Evolutionary conservation across 2,329 filamentous ascomycete genomes (phyloP).

Genomic region (Cercospora janseana): DNA sequence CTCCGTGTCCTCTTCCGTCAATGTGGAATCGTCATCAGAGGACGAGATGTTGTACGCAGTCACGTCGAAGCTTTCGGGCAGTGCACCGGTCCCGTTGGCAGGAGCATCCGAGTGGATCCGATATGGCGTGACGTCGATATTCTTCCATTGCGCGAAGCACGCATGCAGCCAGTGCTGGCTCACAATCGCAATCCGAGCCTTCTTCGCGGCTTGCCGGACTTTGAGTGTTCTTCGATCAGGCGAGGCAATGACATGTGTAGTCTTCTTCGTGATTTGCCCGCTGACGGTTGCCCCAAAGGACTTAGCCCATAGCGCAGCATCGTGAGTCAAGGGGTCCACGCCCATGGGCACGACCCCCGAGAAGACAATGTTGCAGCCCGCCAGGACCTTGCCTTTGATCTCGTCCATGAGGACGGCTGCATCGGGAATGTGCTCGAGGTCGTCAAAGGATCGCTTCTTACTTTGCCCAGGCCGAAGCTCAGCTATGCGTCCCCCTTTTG

Average conservation of each 20-base stretch:
- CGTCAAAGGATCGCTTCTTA: slow-evolving; percentile 49
- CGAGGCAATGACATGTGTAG: slow-evolving; percentile 71
- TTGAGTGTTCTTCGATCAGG: slow-evolving; percentile 78
- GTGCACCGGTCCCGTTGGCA: slow-evolving; percentile 45
- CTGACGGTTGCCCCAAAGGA: slow-evolving; percentile 76
- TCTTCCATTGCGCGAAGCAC: slow-evolving; percentile 79
- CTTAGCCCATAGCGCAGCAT: slow-evolving; percentile 82
- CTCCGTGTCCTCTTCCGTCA: slow-evolving; percentile 36
- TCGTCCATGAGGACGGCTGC: slow-evolving; percentile 78
- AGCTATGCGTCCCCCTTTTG: slow-evolving; percentile 48
- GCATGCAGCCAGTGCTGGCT: slow-evolving; percentile 86
- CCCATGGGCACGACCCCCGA: slow-evolving; percentile 87
- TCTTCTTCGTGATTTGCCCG: slow-evolving; percentile 53
- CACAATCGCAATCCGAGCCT: slow-evolving; percentile 78
- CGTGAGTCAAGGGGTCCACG: slow-evolving; percentile 67
- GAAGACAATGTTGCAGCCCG: slow-evolving; percentile 75
- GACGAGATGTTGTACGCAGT: slow-evolving; percentile 44
- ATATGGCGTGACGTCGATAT: slow-evolving; percentile 74
- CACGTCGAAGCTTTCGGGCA: slow-evolving; percentile 34
- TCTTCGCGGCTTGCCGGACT: slow-evolving; percentile 77
- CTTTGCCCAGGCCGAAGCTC: slow-evolving; percentile 53
- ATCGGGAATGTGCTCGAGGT: slow-evolving; percentile 70
- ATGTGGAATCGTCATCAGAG: slow-evolving; percentile 46
- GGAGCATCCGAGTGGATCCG: slow-evolving; percentile 72
- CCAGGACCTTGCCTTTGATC: slow-evolving; percentile 75